Conservation (phyloP, 352 stramenopile species). For the Globisporangium yorkense region DNA sequence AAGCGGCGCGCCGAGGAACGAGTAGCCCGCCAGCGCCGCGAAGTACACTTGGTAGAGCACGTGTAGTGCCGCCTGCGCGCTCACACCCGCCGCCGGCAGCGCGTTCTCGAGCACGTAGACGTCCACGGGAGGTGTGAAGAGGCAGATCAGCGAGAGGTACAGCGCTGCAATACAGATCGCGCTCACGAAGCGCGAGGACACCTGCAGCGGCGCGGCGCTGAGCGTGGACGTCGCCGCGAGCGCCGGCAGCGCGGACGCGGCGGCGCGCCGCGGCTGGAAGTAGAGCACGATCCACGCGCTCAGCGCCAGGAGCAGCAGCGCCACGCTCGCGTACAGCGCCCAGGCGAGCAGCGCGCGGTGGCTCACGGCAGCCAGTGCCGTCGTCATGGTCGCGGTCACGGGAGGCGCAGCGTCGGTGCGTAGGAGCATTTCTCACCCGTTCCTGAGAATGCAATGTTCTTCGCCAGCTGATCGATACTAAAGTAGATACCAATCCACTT, state of each 20-base stretch:
- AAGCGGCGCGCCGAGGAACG: slow-evolving; percentile 64
- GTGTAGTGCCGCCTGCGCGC: slow-evolving; percentile 36
- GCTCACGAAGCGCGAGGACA: slow-evolving; percentile 70
- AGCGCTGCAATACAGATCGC: slow-evolving; percentile 61
- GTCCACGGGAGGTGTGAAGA: slow-evolving; percentile 77
- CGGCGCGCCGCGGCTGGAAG: slow-evolving; percentile 53
- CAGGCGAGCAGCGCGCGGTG: slow-evolving; percentile 44
- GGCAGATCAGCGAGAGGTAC: slow-evolving; percentile 62
- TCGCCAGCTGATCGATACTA: too few relatives aligned
- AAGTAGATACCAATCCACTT: not conserved
- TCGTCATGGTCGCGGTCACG: not conserved
- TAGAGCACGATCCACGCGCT: slow-evolving; percentile 54
- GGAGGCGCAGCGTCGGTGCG: slow-evolving; percentile 6
- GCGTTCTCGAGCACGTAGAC: slow-evolving; percentile 74
- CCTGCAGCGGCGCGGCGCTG: slow-evolving; percentile 45
- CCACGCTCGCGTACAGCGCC: slow-evolving; percentile 61
- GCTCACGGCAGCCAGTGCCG: slow-evolving; percentile 16
- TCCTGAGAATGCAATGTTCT: too few relatives aligned
- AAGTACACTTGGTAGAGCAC: slow-evolving; percentile 76
- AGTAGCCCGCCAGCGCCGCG: slow-evolving; percentile 48
- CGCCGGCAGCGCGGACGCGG: slow-evolving; percentile 40
- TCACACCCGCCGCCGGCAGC: slow-evolving; percentile 51
- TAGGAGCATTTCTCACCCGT: not conserved
- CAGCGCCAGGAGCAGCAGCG: slow-evolving; percentile 43
- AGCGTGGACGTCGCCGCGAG: slow-evolving; percentile 53